Evolutionary conservation across 2,329 filamentous ascomycete genomes (phyloP).

Genomic region (Arthrinium puccinioides): DNA sequence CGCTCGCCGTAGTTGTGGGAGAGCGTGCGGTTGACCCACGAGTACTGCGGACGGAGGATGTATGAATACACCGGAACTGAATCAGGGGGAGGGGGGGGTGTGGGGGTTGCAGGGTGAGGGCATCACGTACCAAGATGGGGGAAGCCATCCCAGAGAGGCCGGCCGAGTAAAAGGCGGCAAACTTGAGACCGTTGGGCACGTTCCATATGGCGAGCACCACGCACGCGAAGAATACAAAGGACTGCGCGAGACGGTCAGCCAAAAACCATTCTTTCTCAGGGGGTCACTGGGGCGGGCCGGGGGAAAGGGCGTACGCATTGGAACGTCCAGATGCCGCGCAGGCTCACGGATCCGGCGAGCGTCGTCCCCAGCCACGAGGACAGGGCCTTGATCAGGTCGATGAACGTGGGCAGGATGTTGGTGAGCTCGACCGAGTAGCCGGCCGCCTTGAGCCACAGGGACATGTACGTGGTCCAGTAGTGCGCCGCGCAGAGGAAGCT

Average conservation of each 20-base stretch:
- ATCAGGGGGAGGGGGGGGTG: conserved; percentile 15
- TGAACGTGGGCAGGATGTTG: conserved; percentile 15
- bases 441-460: conserved; percentile 8
- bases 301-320: too few relatives aligned
- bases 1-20: conserved; percentile 31
- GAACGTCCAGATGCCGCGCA: conserved; percentile 20
- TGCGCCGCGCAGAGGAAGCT: not conserved
- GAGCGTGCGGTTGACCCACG: conserved; percentile 30
- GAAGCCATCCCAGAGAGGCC: not conserved
- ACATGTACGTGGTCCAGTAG: conserved; percentile 11
- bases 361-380: conserved; percentile 22
- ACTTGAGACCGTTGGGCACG: conserved; percentile 14
- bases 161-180: conserved; percentile 9
- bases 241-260: conserved; percentile 9
- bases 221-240: conserved; percentile 10
- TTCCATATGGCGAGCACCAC: conserved; percentile 14
- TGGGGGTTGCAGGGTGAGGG: conserved; percentile 9
- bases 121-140: too few relatives aligned
- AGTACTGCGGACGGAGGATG: too few relatives aligned
- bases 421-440: conserved; percentile 9
- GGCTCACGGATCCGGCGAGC: conserved; percentile 16
- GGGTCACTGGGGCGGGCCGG: not conserved
- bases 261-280: not conserved
- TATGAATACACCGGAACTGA: too few relatives aligned
- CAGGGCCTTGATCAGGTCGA: conserved; percentile 15